A percentile compares a stretch with the other conserved stretches of the same genome.
phyloP scores from a whole-genome alignment of 1,139 yeast genomes.

The Blastobotrys serpentis region DNA sequence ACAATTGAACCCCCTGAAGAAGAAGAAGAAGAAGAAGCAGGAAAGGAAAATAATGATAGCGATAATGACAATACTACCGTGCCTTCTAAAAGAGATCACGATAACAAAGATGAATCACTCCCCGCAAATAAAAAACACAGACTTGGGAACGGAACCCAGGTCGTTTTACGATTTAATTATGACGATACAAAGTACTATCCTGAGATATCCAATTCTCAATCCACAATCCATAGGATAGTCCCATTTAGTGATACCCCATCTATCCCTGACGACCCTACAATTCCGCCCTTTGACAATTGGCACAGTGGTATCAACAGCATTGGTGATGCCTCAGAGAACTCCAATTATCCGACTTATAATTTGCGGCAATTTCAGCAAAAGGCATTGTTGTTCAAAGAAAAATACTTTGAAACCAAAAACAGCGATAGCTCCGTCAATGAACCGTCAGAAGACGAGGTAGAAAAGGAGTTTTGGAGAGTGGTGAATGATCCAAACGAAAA shows the following conservation, averaged over 20 bases:
- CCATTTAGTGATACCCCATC: conserved; percentile 22
- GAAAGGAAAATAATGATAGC: no score
- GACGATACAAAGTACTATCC: conserved; percentile 16
- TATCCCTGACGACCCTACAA: conserved; percentile 24
- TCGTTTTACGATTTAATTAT: conserved; percentile 5
- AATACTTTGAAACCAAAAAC: conserved; percentile 34
- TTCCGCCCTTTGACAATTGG: conserved; percentile 29
- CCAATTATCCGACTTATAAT: conserved; percentile 64
- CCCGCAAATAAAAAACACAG: conserved; percentile 12
- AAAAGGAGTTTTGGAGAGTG: conserved; percentile 39
- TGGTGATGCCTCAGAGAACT: conserved; percentile 43
- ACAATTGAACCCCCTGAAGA: conserved; percentile 31
- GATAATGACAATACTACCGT: conserved; percentile 23
- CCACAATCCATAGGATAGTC: conserved; percentile 19
- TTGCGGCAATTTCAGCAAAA: conserved; percentile 58
- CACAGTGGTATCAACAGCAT: conserved; percentile 19
- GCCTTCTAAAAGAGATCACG: conserved; percentile 19
- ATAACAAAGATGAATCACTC: conserved; percentile 18
- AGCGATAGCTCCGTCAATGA: conserved; percentile 13
- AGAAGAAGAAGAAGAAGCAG: conserved; percentile 10
- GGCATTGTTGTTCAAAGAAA: conserved; percentile 49
- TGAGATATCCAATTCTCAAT: conserved; percentile 20
- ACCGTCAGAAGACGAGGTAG: conserved; percentile 31
- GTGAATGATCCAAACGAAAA: conserved; percentile 39
- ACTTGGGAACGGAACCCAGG: conserved; percentile 20